Evolutionary conservation across 257 asterid species (phyloP).

Genomic region (Knoxia roxburghii): DNA sequence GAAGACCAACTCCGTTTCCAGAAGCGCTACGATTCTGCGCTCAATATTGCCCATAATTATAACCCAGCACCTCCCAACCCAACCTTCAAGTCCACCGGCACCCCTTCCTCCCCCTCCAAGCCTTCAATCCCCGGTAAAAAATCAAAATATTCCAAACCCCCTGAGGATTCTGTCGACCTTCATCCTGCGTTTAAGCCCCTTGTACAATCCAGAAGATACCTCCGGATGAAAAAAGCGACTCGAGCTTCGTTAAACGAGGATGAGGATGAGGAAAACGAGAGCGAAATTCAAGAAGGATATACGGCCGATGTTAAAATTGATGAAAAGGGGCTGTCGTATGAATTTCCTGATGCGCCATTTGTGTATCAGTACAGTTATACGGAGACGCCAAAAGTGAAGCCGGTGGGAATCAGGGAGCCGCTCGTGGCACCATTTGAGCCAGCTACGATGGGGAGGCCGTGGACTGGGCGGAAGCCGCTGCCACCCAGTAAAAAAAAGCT

Average conservation of each 20-base stretch:
- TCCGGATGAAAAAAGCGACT: conserved; percentile 16
- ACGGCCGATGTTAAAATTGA: conserved; percentile 47
- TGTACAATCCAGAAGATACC: conserved; percentile 24
- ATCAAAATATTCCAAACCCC: conserved; percentile 68
- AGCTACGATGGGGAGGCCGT: conserved; percentile 66
- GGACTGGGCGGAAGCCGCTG: conserved; percentile 81
- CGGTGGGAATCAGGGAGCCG: conserved; percentile 74
- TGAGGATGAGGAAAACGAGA: background rate
- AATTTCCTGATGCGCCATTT: conserved; percentile 77
- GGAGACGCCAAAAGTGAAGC: conserved; percentile 86
- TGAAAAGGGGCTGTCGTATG: conserved; percentile 69
- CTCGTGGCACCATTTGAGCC: conserved; percentile 87
- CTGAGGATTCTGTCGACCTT: conserved; percentile 10
- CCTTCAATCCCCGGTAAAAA: conserved; percentile 79
- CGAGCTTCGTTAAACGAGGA: background rate
- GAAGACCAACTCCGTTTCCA: conserved; percentile 73
- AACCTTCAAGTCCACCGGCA: conserved; percentile 64
- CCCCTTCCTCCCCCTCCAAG: conserved; percentile 80
- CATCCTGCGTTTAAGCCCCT: conserved; percentile 67
- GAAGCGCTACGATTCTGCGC: conserved; percentile 72
- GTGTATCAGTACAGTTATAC: conserved; percentile 91
- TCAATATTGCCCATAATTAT: conserved; percentile 52
- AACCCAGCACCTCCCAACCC: conserved; percentile 80
- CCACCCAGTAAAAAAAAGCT: conserved; percentile 72
- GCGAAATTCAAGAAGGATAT: conserved; percentile 10